Evolutionary conservation across 352 stramenopile genomes (phyloP), one percentile per base, ranked within the genome.

Genomic region (Thalassiosira livingstoniorum): DNA sequence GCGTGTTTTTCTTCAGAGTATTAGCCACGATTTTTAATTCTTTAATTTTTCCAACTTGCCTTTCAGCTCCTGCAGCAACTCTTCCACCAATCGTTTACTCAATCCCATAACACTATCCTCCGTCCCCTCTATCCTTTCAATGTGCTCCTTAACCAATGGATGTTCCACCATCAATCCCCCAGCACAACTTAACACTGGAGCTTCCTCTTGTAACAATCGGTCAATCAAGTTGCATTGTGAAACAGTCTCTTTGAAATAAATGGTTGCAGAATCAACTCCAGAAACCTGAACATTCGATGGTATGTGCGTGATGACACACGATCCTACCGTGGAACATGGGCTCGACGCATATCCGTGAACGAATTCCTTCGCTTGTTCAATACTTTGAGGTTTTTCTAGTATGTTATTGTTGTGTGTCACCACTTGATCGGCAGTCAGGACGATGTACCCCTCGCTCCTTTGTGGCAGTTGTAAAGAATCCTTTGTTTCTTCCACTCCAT

Each of bases 91-190:
- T 62, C 80, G 80, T 77, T 94, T 92, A 70, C 86, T 92, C 31
- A 94, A 73, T 29, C 89, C 89, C 89, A 94, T 92, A 32, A 92
- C 86, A 73, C 79, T 88, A 76, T 94, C 87, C 75, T 92, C 80
- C 0, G 89, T 91, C 37, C 89, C 89, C 71, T 94, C 89, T 82
- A 94, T 94, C 0, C 72, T 42, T 27, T 86, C 69, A n/a, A 94
- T 55, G 73, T 91, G 78, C 60, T 89, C 51, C 57, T 80, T 63
- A 18, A 89, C 84, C 21, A 92, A 70, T 32, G 82, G 78, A 83
- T 94, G 89, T 61, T 94, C 89, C 65, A 92, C 85, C 89, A 94
- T 94, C 13, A 94, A 69, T 37, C 85, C 89, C 23, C 89, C 89
- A 5, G 89, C 89, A 78, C 89, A 94, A 18, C 47, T 79, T 25